Conservation (phyloP, 495 filamentous ascomycete species). For the Parathielavia appendiculata region DNA sequence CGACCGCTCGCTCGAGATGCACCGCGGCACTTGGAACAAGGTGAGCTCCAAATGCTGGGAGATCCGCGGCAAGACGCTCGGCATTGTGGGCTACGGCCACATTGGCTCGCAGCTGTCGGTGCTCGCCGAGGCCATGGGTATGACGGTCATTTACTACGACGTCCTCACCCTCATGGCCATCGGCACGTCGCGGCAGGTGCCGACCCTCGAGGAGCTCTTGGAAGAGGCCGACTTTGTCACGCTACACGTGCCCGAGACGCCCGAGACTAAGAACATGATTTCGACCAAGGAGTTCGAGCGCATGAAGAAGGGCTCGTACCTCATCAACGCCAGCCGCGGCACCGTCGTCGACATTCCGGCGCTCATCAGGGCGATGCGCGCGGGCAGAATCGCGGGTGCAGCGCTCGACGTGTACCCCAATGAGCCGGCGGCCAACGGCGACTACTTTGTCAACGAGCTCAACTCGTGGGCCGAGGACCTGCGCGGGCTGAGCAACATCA, state of each 20-base stretch:
- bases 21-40: slow-evolving; percentile 95
- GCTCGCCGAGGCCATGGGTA: slow-evolving; percentile 93
- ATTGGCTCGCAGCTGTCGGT: slow-evolving; percentile 97
- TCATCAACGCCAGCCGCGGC: slow-evolving; percentile 94
- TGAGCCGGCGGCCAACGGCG: slow-evolving; percentile 89
- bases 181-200: slow-evolving; percentile 78
- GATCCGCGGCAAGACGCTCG: slow-evolving; percentile 93
- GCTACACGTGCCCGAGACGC: slow-evolving; percentile 86
- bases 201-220: slow-evolving; percentile 71
- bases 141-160: slow-evolving; percentile 96
- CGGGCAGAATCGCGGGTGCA: slow-evolving; percentile 85
- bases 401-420: slow-evolving; percentile 94
- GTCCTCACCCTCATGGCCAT: slow-evolving; percentile 87
- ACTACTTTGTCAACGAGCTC: slow-evolving; percentile 84
- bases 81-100: slow-evolving; percentile 95
- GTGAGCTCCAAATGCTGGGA: slow-evolving; percentile 96
- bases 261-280: slow-evolving; percentile 91
- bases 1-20: slow-evolving; percentile 92
- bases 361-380: slow-evolving; percentile 79
- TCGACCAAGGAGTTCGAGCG: slow-evolving; percentile 65
- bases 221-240: slow-evolving; percentile 81
- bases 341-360: slow-evolving; percentile 92
- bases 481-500: slow-evolving; percentile 80
- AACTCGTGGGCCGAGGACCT: slow-evolving; percentile 86
- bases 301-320: slow-evolving; percentile 89